Percentiles rank a stretch among this genome's conserved stretches.
These are phyloP conservation scores for Quercus gilva DNA, from an alignment of 306 rosid genomes.

Conservation along the genomic window DNA sequence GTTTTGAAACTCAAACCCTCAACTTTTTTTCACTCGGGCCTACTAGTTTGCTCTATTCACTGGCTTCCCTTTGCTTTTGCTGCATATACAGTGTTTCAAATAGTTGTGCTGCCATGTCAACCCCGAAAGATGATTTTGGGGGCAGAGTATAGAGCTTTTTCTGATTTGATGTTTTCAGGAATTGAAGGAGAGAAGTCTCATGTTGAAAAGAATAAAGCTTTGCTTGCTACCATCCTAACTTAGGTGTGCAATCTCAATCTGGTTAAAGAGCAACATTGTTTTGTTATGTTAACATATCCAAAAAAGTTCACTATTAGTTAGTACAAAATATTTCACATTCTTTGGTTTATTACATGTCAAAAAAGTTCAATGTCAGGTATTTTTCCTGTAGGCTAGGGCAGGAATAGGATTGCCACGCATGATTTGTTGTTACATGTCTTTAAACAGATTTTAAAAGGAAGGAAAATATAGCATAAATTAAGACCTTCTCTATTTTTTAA, in stretches of 20 bases:
- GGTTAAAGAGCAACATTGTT: neutral
- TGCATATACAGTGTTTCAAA: too few species aligned
- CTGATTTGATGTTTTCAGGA: neutral
- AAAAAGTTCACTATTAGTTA: neutral
- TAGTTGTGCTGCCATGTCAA: neutral
- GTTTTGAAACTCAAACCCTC: neutral
- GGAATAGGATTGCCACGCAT: neutral
- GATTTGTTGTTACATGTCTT: neutral
- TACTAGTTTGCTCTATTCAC: neutral
- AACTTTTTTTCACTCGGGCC: constrained; percentile 19
- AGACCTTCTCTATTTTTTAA: too few species aligned
- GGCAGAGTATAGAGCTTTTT: neutral
- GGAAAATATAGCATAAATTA: too few species aligned
- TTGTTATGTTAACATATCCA: neutral
- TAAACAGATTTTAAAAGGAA: too few species aligned
- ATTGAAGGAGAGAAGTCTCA: neutral
- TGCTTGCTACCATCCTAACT: neutral
- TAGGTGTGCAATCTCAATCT: neutral
- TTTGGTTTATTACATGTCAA: too few species aligned
- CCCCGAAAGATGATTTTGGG: neutral
- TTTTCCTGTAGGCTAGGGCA: too few species aligned
- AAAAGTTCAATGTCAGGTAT: too few species aligned
- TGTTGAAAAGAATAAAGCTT: neutral
- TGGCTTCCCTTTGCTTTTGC: neutral
- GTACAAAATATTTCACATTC: too few species aligned